phyloP scores from a whole-genome alignment of 768 basidiomycete species.

The Tricholoma sp. region DNA sequence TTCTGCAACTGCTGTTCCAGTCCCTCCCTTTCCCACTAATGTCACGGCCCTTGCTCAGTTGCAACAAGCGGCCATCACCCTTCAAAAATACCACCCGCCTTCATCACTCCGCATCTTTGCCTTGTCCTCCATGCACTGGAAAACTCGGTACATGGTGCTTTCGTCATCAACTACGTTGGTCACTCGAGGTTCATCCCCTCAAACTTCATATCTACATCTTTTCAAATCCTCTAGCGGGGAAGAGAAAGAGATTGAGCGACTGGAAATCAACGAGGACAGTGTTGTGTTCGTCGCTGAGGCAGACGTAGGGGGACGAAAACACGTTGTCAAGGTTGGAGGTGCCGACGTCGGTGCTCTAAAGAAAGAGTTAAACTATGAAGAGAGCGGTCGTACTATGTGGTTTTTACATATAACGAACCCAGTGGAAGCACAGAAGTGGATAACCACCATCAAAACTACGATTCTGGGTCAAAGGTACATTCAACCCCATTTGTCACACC shows the following conservation, averaged over 20 bases:
- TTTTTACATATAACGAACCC: slow-evolving; percentile 60
- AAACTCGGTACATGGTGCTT: slow-evolving; percentile 55
- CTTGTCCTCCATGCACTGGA: slow-evolving; percentile 65
- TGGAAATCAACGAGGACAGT: slow-evolving; percentile 73
- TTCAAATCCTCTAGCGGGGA: slow-evolving; percentile 59
- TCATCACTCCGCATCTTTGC: slow-evolving; percentile 69
- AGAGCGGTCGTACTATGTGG: slow-evolving; percentile 59
- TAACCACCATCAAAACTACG: slow-evolving; percentile 63
- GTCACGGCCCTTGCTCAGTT: slow-evolving; percentile 46
- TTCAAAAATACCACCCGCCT: slow-evolving; percentile 68
- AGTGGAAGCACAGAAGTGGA: slow-evolving; percentile 69
- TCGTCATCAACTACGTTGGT: slow-evolving; percentile 40
- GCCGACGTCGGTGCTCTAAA: slow-evolving; percentile 48
- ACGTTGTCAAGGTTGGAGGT: slow-evolving; percentile 67
- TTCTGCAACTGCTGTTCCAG: slow-evolving; percentile 29
- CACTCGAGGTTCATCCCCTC: slow-evolving; percentile 30
- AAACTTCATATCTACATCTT: slow-evolving; percentile 61
- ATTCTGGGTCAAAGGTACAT: slow-evolving; percentile 66
- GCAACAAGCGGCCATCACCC: slow-evolving; percentile 42
- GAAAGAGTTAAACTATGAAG: slow-evolving; percentile 40
- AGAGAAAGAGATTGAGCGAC: slow-evolving; percentile 66
- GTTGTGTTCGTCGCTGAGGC: slow-evolving; percentile 71
- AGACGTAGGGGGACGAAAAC: slow-evolving; percentile 38
- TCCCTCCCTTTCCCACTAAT: slow-evolving; percentile 64
- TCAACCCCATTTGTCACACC: neutral